Evolutionary conservation across 352 stramenopile genomes (phyloP).

Genomic region (Phytophthora colocasiae): DNA sequence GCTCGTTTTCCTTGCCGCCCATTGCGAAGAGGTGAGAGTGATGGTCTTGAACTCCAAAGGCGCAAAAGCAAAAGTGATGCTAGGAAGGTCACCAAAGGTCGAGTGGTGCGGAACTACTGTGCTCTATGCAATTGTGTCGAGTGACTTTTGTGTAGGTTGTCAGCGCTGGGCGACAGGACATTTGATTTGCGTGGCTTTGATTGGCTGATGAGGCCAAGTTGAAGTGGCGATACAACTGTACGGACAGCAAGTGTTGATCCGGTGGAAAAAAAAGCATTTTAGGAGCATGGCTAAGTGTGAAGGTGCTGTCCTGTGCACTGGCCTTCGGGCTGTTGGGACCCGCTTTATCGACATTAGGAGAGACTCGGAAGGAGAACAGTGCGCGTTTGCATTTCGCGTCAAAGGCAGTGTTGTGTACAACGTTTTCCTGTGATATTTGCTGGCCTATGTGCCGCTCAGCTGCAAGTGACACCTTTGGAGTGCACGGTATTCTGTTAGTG

Average conservation of each 20-base stretch:
- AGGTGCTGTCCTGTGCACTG: too few species aligned
- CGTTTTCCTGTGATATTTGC: slow-evolving; percentile 3
- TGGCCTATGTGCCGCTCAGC: too few species aligned
- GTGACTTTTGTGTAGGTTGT: slow-evolving; percentile 17
- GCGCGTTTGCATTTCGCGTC: slow-evolving; percentile 3
- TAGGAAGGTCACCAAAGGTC: slow-evolving; percentile 6
- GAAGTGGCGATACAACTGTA: slow-evolving; percentile 17
- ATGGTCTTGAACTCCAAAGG: slow-evolving; percentile 7
- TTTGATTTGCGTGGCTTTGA: slow-evolving; percentile 4
- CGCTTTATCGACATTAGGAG: not conserved
- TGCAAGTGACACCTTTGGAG: not conserved
- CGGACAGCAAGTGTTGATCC: slow-evolving; percentile 26
- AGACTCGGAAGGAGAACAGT: not conserved
- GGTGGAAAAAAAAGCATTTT: too few species aligned
- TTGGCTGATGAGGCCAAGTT: slow-evolving; percentile 18
- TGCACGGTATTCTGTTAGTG: too few species aligned
- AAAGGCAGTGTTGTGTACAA: not conserved
- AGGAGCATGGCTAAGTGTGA: not conserved
- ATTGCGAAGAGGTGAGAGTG: slow-evolving; percentile 14
- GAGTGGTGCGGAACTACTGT: not conserved
- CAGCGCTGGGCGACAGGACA: not conserved
- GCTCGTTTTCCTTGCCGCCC: slow-evolving; percentile 49
- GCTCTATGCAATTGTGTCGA: slow-evolving; percentile 20
- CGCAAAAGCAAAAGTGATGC: slow-evolving; percentile 28
- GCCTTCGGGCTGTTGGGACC: too few species aligned